Evolutionary conservation across 257 asterid genomes (phyloP).

Genomic region (Rubia yunnanensis): DNA sequence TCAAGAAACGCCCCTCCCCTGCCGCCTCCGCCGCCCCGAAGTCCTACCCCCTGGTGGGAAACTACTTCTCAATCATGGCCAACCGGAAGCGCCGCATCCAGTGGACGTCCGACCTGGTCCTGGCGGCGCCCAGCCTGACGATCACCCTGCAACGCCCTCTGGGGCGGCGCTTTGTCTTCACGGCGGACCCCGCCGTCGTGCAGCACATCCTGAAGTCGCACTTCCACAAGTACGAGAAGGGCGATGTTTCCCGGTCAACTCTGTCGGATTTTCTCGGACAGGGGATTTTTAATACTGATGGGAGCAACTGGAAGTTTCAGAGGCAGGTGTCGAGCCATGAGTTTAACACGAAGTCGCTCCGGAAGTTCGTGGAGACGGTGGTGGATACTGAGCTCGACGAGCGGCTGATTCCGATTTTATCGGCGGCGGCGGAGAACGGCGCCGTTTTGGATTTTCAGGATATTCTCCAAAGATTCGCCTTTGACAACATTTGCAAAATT

Average conservation of each 20-base stretch:
- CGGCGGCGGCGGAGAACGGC: constrained; percentile 5
- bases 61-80: constrained; percentile 21
- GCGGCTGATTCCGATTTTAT: constrained; percentile 41
- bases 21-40: constrained; percentile 14
- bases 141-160: constrained; percentile 55
- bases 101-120: constrained; percentile 42
- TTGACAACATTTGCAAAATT: constrained; percentile 54
- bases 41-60: constrained; percentile 47
- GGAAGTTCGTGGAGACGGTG: constrained; percentile 43
- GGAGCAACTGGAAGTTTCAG: constrained; percentile 46
- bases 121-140: constrained; percentile 32
- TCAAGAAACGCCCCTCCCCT: not conserved
- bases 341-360: constrained; percentile 45
- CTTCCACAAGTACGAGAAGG: constrained; percentile 46
- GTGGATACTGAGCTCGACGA: constrained; percentile 40
- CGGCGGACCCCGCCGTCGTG: constrained; percentile 57
- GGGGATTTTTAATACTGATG: constrained; percentile 60
- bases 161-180: constrained; percentile 31
- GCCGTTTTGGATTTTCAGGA: constrained; percentile 47
- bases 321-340: constrained; percentile 55
- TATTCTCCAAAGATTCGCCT: constrained; percentile 53
- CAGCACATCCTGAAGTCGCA: constrained; percentile 50
- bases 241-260: constrained; percentile 16
- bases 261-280: constrained; percentile 53
- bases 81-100: constrained; percentile 37